These are phyloP conservation scores for Gonium pectorale DNA, from an alignment of 139 green algal species.

Conservation along the genomic window DNA sequence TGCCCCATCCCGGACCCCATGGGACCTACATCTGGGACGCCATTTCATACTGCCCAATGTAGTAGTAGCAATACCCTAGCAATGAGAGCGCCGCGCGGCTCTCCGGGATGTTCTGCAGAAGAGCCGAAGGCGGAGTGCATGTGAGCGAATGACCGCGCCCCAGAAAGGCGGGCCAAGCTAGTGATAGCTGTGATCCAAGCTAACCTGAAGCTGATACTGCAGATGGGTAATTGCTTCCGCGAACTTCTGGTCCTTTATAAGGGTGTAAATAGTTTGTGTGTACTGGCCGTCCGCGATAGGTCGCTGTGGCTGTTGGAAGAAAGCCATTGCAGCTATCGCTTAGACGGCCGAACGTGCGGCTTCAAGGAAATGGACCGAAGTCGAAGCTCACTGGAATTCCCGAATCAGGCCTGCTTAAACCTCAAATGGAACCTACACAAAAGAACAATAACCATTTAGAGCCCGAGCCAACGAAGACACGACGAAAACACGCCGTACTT, in stretches of 20 bases:
- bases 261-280: conserved; percentile 77
- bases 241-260: conserved; percentile 76
- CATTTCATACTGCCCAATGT: conserved; percentile 69
- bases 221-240: conserved; percentile 62
- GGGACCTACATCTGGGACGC: conserved; percentile 71
- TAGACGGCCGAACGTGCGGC: not conserved
- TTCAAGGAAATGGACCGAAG: not conserved
- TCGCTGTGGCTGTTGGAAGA: conserved; percentile 37
- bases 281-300: conserved; percentile 69
- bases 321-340: conserved; percentile 36
- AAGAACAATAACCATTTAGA: too few relatives aligned
- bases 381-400: too few relatives aligned
- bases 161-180: not conserved
- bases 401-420: too few relatives aligned
- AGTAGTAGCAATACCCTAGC: conserved; percentile 83
- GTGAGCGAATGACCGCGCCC: conserved; percentile 16
- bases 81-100: conserved; percentile 79
- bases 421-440: too few relatives aligned
- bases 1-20: too few relatives aligned
- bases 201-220: conserved; percentile 61
- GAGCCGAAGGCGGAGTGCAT: conserved; percentile 1
- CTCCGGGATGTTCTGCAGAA: conserved; percentile 67
- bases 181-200: not conserved
- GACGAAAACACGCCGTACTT: too few relatives aligned
- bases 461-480: too few relatives aligned